Evolutionary conservation across 176 grass and related monocot genomes (phyloP).

Genomic region (Saccharum officinarum): DNA sequence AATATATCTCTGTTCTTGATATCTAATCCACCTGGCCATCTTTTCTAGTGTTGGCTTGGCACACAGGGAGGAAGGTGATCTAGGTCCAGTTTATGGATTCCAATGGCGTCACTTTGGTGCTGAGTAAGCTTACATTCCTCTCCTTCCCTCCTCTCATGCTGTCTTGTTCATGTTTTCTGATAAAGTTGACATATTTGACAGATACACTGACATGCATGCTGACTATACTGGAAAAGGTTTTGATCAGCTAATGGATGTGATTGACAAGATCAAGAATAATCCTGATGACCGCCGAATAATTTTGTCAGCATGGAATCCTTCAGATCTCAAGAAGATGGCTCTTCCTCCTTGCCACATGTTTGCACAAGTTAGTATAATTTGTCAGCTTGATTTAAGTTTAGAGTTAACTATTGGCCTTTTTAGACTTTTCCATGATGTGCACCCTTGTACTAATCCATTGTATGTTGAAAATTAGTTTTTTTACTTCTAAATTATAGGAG

Average conservation of each 20-base stretch:
- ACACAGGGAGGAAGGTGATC: constrained; percentile 79
- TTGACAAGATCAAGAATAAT: constrained; percentile 88
- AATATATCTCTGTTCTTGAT: neutral
- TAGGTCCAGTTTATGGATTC: constrained; percentile 85
- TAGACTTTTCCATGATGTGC: neutral
- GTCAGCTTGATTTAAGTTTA: neutral
- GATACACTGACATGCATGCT: constrained; percentile 80
- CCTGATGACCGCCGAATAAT: constrained; percentile 80
- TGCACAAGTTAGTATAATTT: constrained; percentile 59
- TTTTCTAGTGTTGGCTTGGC: constrained; percentile 68
- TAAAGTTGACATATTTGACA: constrained; percentile 18
- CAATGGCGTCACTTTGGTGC: constrained; percentile 94
- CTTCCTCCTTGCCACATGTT: constrained; percentile 93
- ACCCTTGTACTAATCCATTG: neutral
- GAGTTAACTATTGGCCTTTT: neutral
- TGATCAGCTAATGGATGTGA: constrained; percentile 79
- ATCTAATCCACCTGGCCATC: constrained; percentile 18
- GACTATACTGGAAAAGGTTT: constrained; percentile 83
- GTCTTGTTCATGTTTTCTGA: neutral
- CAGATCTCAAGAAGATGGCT: constrained; percentile 81
- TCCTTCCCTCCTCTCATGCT: neutral
- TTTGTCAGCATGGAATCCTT: constrained; percentile 75
- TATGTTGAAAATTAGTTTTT: neutral
- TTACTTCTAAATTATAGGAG: neutral
- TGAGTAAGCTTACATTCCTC: constrained; percentile 50